Percentiles rank a stretch among this genome's conserved stretches.
Evolutionary conservation across 257 asterid genomes (phyloP).

Genomic region (Plectranthus barbatus): DNA sequence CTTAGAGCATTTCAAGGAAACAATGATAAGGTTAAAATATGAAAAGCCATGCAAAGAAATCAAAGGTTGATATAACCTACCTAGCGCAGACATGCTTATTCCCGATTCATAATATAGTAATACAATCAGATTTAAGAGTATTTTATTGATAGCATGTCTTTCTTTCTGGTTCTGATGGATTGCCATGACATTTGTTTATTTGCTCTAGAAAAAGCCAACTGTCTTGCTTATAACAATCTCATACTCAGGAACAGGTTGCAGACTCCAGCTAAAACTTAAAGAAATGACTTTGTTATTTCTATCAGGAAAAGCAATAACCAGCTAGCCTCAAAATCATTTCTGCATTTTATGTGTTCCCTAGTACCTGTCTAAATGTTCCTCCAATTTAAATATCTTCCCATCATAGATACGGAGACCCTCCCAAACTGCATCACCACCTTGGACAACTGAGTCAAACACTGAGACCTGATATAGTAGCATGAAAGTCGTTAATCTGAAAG

Average conservation of each 20-base stretch:
- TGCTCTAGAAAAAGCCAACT: not conserved
- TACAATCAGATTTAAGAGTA: no score
- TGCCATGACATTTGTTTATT: no score
- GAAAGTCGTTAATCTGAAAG: conserved; percentile 4
- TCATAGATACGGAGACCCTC: not conserved
- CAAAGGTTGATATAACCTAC: no score
- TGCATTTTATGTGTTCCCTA: not conserved
- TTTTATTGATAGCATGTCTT: no score
- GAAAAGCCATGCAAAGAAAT: no score
- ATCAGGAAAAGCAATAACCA: not conserved
- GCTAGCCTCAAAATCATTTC: not conserved
- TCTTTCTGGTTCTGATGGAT: no score
- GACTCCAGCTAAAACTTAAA: no score
- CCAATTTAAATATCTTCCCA: not conserved
- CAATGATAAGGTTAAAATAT: no score
- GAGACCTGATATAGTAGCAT: conserved; percentile 2
- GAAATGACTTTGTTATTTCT: not conserved
- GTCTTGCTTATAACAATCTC: not conserved
- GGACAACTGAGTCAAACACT: not conserved
- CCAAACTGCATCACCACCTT: not conserved
- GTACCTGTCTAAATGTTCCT: not conserved
- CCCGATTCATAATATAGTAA: no score
- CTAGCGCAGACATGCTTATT: no score
- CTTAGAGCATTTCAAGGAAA: no score
- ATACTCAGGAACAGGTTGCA: no score